These are phyloP conservation scores for Platanus orientalis DNA, from an alignment of 164 flowering plant species.

Conservation along the genomic window DNA sequence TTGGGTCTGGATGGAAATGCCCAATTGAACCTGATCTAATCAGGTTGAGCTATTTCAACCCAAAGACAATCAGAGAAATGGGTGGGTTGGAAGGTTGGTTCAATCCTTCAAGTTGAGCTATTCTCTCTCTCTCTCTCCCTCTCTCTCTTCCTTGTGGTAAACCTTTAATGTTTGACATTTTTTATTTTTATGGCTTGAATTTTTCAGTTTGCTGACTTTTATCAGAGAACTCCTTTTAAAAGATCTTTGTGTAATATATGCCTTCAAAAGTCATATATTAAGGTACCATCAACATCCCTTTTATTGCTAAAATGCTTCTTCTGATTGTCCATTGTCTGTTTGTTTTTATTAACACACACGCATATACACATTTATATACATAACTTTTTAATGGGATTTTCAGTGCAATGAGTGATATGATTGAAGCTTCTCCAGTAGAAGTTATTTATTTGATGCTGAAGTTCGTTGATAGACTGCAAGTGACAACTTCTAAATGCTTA, in stretches of 20 bases:
- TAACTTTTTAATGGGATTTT: slow-evolving; percentile 19
- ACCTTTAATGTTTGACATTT: slow-evolving; percentile 1
- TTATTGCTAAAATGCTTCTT: neutral
- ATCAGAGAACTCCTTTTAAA: slow-evolving; percentile 46
- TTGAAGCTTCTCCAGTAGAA: slow-evolving; percentile 51
- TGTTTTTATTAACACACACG: no score
- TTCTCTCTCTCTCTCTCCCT: no score
- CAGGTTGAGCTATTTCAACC: no score
- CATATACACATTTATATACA: neutral
- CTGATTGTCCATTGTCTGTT: neutral
- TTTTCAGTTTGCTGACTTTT: slow-evolving; percentile 66
- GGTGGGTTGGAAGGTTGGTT: no score
- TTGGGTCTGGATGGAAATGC: no score
- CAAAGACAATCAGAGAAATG: no score
- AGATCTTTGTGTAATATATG: slow-evolving; percentile 37
- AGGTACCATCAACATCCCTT: slow-evolving; percentile 40
- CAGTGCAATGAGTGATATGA: slow-evolving; percentile 57
- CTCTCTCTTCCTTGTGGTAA: no score
- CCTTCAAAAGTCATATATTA: slow-evolving; percentile 43
- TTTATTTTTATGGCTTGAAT: slow-evolving; percentile 3
- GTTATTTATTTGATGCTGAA: slow-evolving; percentile 45
- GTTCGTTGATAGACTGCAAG: slow-evolving; percentile 46
- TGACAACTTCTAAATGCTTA: slow-evolving; percentile 19
- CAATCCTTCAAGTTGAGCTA: no score
- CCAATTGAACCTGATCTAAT: no score